Percentiles rank a stretch among this genome's conserved stretches.
These are phyloP conservation scores for Coemansia interrupta DNA, from an alignment of 192 early-diverging fungal species.

Conservation along the genomic window DNA sequence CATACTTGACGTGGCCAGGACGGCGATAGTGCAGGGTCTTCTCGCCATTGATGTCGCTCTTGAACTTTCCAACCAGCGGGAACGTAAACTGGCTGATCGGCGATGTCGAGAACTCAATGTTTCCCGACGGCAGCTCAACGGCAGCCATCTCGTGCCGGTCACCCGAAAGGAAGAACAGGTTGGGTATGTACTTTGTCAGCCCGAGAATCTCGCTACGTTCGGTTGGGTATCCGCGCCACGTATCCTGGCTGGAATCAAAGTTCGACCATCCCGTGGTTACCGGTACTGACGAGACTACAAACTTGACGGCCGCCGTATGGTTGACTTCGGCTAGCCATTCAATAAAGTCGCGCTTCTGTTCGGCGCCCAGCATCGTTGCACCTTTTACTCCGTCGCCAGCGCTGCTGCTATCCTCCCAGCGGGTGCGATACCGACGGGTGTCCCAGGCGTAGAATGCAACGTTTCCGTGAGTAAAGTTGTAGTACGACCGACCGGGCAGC, in stretches of 20 bases:
- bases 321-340: constrained; percentile 47
- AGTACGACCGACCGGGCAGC: constrained; percentile 29
- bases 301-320: constrained; percentile 52
- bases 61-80: constrained; percentile 39
- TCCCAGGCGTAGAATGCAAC: constrained; percentile 54
- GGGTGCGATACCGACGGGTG: constrained; percentile 54
- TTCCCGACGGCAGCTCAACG: constrained; percentile 37
- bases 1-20: constrained; percentile 51
- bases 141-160: constrained; percentile 56
- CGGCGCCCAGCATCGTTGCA: constrained; percentile 44
- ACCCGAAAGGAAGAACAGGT: constrained; percentile 50
- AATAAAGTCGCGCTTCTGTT: constrained; percentile 47
- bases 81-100: constrained; percentile 53
- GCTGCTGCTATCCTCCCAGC: constrained; percentile 14
- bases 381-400: neutral
- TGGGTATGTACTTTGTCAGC: constrained; percentile 34
- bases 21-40: constrained; percentile 40
- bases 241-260: constrained; percentile 44
- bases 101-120: constrained; percentile 52
- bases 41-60: constrained; percentile 29
- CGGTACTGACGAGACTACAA: constrained; percentile 51
- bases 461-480: constrained; percentile 49
- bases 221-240: constrained; percentile 52
- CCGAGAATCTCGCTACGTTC: constrained; percentile 50
- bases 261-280: constrained; percentile 48